phyloP scores from a whole-genome alignment of 495 filamentous ascomycete species.

The Penicillium parvum region DNA sequence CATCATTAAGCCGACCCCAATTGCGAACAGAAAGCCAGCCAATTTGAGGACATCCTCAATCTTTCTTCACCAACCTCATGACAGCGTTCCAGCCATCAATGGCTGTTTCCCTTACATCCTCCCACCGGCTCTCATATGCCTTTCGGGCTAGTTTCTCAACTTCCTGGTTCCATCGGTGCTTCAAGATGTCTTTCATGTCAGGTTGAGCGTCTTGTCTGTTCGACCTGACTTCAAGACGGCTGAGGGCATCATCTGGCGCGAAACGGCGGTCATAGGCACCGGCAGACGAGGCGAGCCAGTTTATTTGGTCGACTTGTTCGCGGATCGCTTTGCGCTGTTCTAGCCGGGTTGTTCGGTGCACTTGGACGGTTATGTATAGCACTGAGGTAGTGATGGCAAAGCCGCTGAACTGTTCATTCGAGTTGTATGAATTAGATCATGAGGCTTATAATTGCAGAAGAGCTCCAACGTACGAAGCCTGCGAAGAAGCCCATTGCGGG shows the following conservation, averaged over 20 bases:
- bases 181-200: constrained; percentile 58
- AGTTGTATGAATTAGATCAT: background rate
- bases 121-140: constrained; percentile 62
- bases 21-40: background rate
- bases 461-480: constrained; percentile 66
- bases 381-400: constrained; percentile 77
- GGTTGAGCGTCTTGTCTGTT: constrained; percentile 29
- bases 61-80: constrained; percentile 30
- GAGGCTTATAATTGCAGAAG: background rate
- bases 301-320: constrained; percentile 60
- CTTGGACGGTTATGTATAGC: constrained; percentile 72
- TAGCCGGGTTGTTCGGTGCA: constrained; percentile 67
- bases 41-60: constrained; percentile 17
- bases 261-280: constrained; percentile 42
- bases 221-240: constrained; percentile 24
- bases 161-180: constrained; percentile 78
- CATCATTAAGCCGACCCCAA: constrained; percentile 1
- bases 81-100: constrained; percentile 31
- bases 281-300: constrained; percentile 46
- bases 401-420: constrained; percentile 57
- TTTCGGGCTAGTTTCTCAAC: constrained; percentile 62
- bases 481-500: constrained; percentile 82
- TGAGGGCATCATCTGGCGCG: constrained; percentile 24
- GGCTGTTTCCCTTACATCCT: constrained; percentile 49
- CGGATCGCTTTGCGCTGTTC: constrained; percentile 67